Percentiles rank a stretch among this genome's conserved stretches.
phyloP scores from a whole-genome alignment of 2,329 filamentous ascomycete genomes.

The Neurospora sp. region DNA sequence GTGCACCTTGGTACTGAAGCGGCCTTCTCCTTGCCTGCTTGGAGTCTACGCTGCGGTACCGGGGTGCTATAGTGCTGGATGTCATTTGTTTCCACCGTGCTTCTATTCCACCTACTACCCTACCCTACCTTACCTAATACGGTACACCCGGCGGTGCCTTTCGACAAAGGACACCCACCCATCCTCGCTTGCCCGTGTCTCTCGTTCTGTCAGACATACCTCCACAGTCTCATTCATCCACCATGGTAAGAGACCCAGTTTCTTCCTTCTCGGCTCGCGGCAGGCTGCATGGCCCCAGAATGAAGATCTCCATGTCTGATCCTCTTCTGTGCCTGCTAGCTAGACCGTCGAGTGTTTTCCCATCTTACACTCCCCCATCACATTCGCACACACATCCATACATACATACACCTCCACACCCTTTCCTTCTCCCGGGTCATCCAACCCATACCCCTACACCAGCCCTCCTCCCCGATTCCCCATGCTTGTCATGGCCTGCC shows the following conservation, averaged over 20 bases:
- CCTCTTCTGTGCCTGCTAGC: slow-evolving; percentile 6
- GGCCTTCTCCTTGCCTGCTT: slow-evolving; percentile 11
- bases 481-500: slow-evolving; percentile 13
- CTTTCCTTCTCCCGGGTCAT: slow-evolving; percentile 13
- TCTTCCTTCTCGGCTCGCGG: slow-evolving; percentile 29
- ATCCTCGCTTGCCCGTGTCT: slow-evolving; percentile 19
- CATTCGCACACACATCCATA: slow-evolving; percentile 6
- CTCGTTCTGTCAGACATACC: slow-evolving; percentile 26
- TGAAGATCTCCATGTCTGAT: slow-evolving; percentile 28
- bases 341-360: slow-evolving; percentile 4
- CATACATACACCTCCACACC: slow-evolving; percentile 1
- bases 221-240: slow-evolving; percentile 22
- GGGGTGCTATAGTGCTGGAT: slow-evolving; percentile 1
- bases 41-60: slow-evolving; percentile 6
- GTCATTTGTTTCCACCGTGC: slow-evolving; percentile 4
- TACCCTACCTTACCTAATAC: slow-evolving; percentile 5
- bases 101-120: slow-evolving; percentile 4
- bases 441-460: slow-evolving; percentile 11
- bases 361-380: slow-evolving; percentile 3
- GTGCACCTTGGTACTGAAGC: slow-evolving; percentile 8
- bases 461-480: slow-evolving; percentile 13
- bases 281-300: slow-evolving; percentile 28
- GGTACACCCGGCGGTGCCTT: slow-evolving; percentile 13
- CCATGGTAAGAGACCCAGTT: slow-evolving; percentile 35
- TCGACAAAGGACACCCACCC: slow-evolving; percentile 12